Base-by-base conservation (phyloP, 495 filamentous ascomycete genomes). In the Aspergillus panamensis region DNA sequence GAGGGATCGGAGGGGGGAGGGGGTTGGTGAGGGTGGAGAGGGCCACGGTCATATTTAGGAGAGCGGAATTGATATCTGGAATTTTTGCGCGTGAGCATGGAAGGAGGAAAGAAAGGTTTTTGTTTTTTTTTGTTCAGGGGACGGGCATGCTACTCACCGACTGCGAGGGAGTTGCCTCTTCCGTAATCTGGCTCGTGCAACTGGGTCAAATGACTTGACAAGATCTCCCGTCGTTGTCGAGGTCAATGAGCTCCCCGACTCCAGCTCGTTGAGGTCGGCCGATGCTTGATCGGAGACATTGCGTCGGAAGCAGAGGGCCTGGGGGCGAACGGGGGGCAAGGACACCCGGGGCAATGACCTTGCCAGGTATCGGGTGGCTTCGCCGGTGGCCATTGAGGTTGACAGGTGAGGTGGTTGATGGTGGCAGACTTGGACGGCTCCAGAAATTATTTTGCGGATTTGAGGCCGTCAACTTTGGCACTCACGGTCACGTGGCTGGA, bases 21-120 rank as follows among this genome's bases (percentile, higher is more conserved):
- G 13, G 89, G 91, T 72, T 95, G 89, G 68, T 96, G 84, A 43
- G 94, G 95, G 68, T 97, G 91, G 37, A 97, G 80, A 48, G 92
- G 92, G 53, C 94, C 94, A 69, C 94, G 88, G 73, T 96, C 83
- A 81, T 89, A 97, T 72, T 92, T 90, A 40, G 95, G 95, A 40
- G 94, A 84, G 44, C 89, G 89, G 73, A 87, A 97, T 75, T 92
- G 87, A 75, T 97, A 98, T 79, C 92, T 96, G 61, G 47, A 42
- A 45, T 17, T 44, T 47, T 68, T 62, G 70, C 62, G 44, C 35
- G 53, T 57, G 21, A 60, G 32, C 14, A 39, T 33, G 8, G 8
- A 31, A 10, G 6, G 8, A 54, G 33, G 14, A 37, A 20, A 52
- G 17, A n/a, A 37, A 20, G 2, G 25, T 5, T 2, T 17, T 43